These are phyloP conservation scores for Cryptococcus sp. DNA, from an alignment of 1,284 basidiomycete species.

Conservation along the genomic window DNA sequence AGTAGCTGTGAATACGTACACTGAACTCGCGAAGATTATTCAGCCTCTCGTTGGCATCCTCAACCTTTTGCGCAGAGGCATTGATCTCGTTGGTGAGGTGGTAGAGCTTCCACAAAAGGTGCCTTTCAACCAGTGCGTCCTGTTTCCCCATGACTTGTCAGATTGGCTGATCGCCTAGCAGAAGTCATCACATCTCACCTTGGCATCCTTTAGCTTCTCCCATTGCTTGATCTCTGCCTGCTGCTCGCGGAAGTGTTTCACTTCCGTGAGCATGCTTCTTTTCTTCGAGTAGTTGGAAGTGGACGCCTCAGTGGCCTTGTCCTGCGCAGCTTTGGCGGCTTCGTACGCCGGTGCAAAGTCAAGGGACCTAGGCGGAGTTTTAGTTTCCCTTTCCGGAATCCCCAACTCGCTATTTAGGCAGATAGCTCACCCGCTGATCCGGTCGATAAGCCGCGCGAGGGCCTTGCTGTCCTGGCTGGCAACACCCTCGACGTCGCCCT, in stretches of 20 bases:
- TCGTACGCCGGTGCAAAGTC: constrained; percentile 89
- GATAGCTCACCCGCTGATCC: constrained; percentile 70
- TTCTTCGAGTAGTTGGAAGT: constrained; percentile 93
- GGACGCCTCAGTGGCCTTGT: constrained; percentile 86
- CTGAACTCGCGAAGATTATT: constrained; percentile 66
- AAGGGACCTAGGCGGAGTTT: constrained; percentile 56
- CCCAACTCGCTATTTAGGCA: not conserved
- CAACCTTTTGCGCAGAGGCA: constrained; percentile 65
- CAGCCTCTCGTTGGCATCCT: constrained; percentile 67
- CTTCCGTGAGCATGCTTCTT: constrained; percentile 87
- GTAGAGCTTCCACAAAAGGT: constrained; percentile 83
- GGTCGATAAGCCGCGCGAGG: constrained; percentile 85
- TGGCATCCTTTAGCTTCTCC: constrained; percentile 69
- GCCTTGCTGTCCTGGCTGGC: constrained; percentile 92
- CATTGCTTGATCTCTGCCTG: constrained; percentile 90
- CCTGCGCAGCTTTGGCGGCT: constrained; percentile 77
- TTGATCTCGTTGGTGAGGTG: constrained; percentile 83
- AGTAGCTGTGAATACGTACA: constrained; percentile 26
- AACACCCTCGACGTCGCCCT: constrained; percentile 97
- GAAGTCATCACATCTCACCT: constrained; percentile 51
- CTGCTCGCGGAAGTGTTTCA: constrained; percentile 96
- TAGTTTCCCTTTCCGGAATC: not conserved
- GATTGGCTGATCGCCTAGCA: no score
- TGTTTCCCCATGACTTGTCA: constrained; percentile 40
- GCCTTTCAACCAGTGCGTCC: constrained; percentile 76